These are phyloP conservation scores for Fraxinus americana DNA, from an alignment of 257 asterid species.

Conservation along the genomic window DNA sequence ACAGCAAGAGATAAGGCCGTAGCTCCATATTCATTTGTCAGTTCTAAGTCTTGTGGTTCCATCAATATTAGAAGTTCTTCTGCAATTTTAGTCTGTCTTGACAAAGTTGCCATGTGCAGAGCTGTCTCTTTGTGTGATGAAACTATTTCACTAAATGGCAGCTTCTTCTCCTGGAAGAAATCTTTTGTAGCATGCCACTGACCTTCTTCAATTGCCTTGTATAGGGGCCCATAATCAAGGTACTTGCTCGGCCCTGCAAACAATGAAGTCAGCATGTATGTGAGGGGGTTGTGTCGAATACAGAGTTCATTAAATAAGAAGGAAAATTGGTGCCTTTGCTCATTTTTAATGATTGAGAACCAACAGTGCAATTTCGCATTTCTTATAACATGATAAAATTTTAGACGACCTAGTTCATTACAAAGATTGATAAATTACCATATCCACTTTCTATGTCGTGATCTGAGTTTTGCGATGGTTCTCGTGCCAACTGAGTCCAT, in stretches of 20 bases:
- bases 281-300: background rate
- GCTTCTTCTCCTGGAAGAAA: background rate
- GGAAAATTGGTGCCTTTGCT: background rate
- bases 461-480: background rate
- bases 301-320: background rate
- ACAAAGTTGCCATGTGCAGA: slow-evolving; percentile 43
- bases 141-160: slow-evolving; percentile 33
- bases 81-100: slow-evolving; percentile 37
- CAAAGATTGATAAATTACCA: slow-evolving; percentile 7
- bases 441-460: slow-evolving; percentile 11
- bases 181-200: slow-evolving; percentile 5
- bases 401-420: background rate
- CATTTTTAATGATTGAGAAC: background rate
- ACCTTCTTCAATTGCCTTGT: slow-evolving; percentile 33
- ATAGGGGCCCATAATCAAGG: slow-evolving; percentile 23
- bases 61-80: slow-evolving; percentile 25
- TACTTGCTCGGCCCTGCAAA: slow-evolving; percentile 31
- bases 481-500: slow-evolving; percentile 36
- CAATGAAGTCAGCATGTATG: background rate
- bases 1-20: slow-evolving; percentile 45
- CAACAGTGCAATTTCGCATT: background rate
- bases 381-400: background rate
- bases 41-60: slow-evolving; percentile 32
- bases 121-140: slow-evolving; percentile 45
- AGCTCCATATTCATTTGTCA: slow-evolving; percentile 38